Base-by-base conservation (phyloP, 2,329 filamentous ascomycete species). In the Beauveria varroae region DNA sequence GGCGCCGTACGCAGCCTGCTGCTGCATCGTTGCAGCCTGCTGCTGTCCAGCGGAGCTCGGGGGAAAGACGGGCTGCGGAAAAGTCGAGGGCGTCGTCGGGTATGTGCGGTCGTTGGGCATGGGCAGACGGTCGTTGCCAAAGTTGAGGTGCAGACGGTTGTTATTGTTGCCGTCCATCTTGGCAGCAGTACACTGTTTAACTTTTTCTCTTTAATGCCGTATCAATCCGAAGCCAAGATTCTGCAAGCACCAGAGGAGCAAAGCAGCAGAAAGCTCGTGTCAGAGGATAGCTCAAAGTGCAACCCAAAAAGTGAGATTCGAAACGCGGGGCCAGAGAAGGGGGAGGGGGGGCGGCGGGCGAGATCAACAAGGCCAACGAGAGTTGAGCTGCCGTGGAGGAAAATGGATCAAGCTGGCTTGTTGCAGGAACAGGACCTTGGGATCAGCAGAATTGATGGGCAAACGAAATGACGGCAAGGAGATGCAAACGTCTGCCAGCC, bases 11-110 rank as follows among this genome's bases (percentile, higher is more conserved):
- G 74, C 74, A 65, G 70, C 70, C 67, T 77, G 78, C 63, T 76
- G 74, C 59, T 73, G 73, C 57, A 72, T 68, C 64, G 74, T 71
- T 46, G 52, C 68, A 69, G 56, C 65, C 66, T 46, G 24, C 26
- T 67, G 67, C 62, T 67, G 68, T 53, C 71, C 65, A 16, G 61
- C 61, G 20, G 62, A 59, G 9, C 37, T 50, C n/a, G 64, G 65
- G 62, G 80, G 78, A 67, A 83, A 85, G 73, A 96, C 89, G 63
- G 93, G 93, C 77, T 98, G 93, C 14, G 93, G 93, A 72, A 98
- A 98, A 63, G 93, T 96, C 66, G 93, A 97, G 57, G 93, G 93
- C 10, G 93, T 97, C 58, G 93, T 92, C 67, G 89, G 90, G 80
- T 90, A 92, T 67, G 86, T 80, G 72, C 88, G 82, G 73, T 88